Base-by-base conservation (phyloP, 257 asterid genomes). In the Solanum phureja region DNA sequence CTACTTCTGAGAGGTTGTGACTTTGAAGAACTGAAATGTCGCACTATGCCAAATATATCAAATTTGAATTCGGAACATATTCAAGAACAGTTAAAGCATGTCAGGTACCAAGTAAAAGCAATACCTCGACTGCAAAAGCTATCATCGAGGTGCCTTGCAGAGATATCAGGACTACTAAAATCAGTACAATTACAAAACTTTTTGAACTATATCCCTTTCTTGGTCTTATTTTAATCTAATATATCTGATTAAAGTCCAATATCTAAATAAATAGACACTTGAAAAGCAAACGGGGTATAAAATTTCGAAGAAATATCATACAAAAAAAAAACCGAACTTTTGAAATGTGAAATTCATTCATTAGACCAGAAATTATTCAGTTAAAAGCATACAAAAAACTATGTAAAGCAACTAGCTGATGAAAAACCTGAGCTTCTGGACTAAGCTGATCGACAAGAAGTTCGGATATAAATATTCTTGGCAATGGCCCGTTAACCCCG, bases 401-500 rank as follows among this genome's bases (percentile, higher is more conserved):
- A 5, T 79, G 68, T 29, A 27, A 44, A 33, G 34, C 60, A 85
- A 87, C 10, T 87, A 90, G 86, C 29, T 82, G 21, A 62, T 66
- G 21, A 52, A 88, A 83, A 86, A 97, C 99, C 98, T 97, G 99
- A 90, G 98, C 93, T 88, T 93, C 93, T 2, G 94, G 92, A 64
- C 93, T 92, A 94, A 97, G 89, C 86, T 95, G 96, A 93, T 96
- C 98, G 81, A 97, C 99, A 87, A 95, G 94, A 89, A 97, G 98
- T 88, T 97, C 99, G 11, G 99, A 95, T 90, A 97, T 95, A 88
- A 95, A 97, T 88, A 97, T 94, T 93, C 99, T 94, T 19, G 99
- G 99, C 68, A 95, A 92, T 34, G 99, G 99, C 31, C 99, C 99
- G 68, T 92, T 62, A 88, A 93, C 93, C 62, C 98, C 93, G 29